These are phyloP conservation scores for Vigna mungo DNA, from an alignment of 306 rosid species.

Conservation along the genomic window DNA sequence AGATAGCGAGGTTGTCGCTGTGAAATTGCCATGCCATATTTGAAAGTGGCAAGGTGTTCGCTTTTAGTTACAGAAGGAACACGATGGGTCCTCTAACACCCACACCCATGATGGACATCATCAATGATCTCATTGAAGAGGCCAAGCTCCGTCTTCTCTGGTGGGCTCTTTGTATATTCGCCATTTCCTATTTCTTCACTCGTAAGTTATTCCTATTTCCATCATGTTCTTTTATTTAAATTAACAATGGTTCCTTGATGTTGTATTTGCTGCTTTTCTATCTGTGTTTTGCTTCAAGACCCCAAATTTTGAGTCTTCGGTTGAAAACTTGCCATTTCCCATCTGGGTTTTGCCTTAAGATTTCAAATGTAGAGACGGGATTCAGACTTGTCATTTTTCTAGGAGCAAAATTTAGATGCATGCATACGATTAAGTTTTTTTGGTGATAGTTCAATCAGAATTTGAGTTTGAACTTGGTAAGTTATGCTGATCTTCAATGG, in stretches of 20 bases:
- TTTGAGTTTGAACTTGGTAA: neutral
- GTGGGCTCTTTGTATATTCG: conserved; percentile 92
- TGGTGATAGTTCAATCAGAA: neutral
- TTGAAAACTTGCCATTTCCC: neutral
- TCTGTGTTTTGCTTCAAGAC: conserved; percentile 20
- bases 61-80: conserved; percentile 39
- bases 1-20: conserved; percentile 47
- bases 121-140: conserved; percentile 91
- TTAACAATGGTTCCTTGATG: conserved; percentile 20
- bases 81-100: conserved; percentile 52
- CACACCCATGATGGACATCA: conserved; percentile 53
- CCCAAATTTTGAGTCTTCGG: neutral
- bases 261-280: conserved; percentile 11
- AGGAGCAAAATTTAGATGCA: neutral
- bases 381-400: neutral
- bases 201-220: conserved; percentile 63
- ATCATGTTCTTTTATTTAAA: neutral
- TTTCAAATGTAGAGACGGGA: conserved; percentile 5
- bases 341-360: conserved; percentile 24
- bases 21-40: conserved; percentile 33
- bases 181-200: conserved; percentile 83
- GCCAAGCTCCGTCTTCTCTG: conserved; percentile 84
- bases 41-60: conserved; percentile 39
- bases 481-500: neutral
- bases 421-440: neutral